Evolutionary conservation across 192 early-diverging fungal genomes (phyloP).

Genomic region (Podila clonocystis): DNA sequence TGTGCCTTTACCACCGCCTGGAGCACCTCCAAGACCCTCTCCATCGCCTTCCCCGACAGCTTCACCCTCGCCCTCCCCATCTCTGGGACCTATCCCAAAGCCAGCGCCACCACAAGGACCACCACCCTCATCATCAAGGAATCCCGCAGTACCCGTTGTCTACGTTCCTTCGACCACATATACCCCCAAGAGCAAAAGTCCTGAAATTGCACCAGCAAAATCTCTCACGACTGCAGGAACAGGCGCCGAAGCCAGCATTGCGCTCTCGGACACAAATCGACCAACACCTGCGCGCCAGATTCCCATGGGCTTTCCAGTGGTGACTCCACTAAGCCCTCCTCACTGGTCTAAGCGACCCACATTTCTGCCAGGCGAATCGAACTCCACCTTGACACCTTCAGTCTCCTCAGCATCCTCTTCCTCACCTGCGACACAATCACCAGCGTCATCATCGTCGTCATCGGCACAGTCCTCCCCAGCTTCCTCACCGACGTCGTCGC

Average conservation of each 20-base stretch:
- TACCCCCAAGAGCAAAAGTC: conserved; percentile 1
- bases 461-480: background rate
- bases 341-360: conserved; percentile 23
- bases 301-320: conserved; percentile 46
- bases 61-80: conserved; percentile 8
- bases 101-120: conserved; percentile 20
- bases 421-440: background rate
- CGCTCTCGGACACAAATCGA: conserved; percentile 15
- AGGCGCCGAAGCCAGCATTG: background rate
- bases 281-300: conserved; percentile 43
- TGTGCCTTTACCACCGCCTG: background rate
- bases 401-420: background rate
- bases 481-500: background rate
- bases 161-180: conserved; percentile 8
- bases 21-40: background rate
- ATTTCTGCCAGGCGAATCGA: background rate
- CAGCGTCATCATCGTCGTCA: background rate
- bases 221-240: conserved; percentile 3
- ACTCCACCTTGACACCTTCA: background rate
- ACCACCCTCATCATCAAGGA: conserved; percentile 16
- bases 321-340: conserved; percentile 36
- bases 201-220: background rate
- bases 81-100: conserved; percentile 18
- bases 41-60: conserved; percentile 6
- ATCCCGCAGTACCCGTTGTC: conserved; percentile 1